A percentile compares a stretch with the other conserved stretches of the same genome.
phyloP scores from a whole-genome alignment of 2,329 filamentous ascomycete species.

The Penicillium sp. region DNA sequence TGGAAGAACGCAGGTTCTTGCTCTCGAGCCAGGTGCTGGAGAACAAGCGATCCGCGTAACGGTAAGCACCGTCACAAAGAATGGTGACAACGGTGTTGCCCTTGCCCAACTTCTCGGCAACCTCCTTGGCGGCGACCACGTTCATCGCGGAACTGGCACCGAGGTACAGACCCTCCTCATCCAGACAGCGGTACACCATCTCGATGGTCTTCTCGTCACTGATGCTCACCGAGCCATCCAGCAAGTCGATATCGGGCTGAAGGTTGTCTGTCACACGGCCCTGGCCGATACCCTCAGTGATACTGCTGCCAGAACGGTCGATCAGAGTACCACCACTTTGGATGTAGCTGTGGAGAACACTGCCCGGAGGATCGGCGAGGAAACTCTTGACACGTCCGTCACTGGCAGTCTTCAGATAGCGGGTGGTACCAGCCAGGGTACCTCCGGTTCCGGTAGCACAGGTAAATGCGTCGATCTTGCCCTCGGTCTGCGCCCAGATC shows the following conservation, averaged over 20 bases:
- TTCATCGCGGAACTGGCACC: slow-evolving; percentile 93
- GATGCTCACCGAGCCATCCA: slow-evolving; percentile 83
- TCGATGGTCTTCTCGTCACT: slow-evolving; percentile 91
- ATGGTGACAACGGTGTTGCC: slow-evolving; percentile 92
- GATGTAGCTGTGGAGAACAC: slow-evolving; percentile 90
- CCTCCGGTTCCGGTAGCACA: slow-evolving; percentile 92
- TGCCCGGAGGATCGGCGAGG: slow-evolving; percentile 91
- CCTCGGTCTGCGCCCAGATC: slow-evolving; percentile 89
- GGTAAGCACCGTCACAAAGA: slow-evolving; percentile 93
- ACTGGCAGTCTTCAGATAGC: slow-evolving; percentile 82
- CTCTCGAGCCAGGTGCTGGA: slow-evolving; percentile 84
- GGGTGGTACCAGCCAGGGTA: slow-evolving; percentile 82
- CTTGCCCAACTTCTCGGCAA: slow-evolving; percentile 83
- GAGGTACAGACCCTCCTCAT: slow-evolving; percentile 93
- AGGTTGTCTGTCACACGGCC: slow-evolving; percentile 96
- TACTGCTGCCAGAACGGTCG: slow-evolving; percentile 81
- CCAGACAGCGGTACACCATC: slow-evolving; percentile 95
- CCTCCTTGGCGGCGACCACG: slow-evolving; percentile 90
- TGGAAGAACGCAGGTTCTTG: slow-evolving; percentile 77
- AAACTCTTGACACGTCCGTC: slow-evolving; percentile 78
- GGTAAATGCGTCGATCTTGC: slow-evolving; percentile 88
- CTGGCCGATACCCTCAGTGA: slow-evolving; percentile 97
- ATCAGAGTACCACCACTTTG: slow-evolving; percentile 75
- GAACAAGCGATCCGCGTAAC: slow-evolving; percentile 93
- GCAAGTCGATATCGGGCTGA: slow-evolving; percentile 73